A percentile compares a stretch with the other conserved stretches of the same genome.
Conservation (phyloP, 164 flowering plant genomes). For the Chimonanthus salicifolius region DNA sequence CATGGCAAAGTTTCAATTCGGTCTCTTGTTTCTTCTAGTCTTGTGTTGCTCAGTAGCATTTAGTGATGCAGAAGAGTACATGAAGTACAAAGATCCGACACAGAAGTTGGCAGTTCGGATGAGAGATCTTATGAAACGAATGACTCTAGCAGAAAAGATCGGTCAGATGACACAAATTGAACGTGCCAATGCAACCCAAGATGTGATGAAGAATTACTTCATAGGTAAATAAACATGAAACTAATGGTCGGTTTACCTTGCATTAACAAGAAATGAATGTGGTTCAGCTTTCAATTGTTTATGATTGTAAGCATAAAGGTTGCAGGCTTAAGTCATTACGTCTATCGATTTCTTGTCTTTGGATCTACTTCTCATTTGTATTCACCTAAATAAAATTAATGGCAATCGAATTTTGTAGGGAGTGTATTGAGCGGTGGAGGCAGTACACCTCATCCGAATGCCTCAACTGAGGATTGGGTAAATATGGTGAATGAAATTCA, state of each 20-base stretch:
- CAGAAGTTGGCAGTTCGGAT: constrained; percentile 36
- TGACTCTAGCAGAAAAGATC: constrained; percentile 72
- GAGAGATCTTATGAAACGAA: constrained; percentile 41
- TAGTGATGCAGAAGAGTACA: constrained; percentile 14
- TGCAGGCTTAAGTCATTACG: no score
- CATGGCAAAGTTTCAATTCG: no score
- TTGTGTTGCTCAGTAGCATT: no score
- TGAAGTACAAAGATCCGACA: constrained; percentile 58
- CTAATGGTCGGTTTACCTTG: no score
- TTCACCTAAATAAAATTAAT: neutral
- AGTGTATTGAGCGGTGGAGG: constrained; percentile 82
- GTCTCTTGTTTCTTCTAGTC: no score
- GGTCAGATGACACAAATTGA: constrained; percentile 77
- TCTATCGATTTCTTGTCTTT: neutral
- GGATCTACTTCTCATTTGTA: neutral
- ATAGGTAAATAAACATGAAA: constrained; percentile 36
- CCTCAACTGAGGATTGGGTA: constrained; percentile 52
- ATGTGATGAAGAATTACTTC: constrained; percentile 45
- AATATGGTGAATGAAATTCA: constrained; percentile 61
- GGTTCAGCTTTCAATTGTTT: no score
- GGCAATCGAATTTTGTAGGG: constrained; percentile 26
- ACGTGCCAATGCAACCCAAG: constrained; percentile 36
- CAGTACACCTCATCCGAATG: constrained; percentile 52
- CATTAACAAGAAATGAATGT: no score
- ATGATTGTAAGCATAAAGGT: no score